Base-by-base conservation (phyloP, 2,329 filamentous ascomycete species). In the Sporothrix curviconia region DNA sequence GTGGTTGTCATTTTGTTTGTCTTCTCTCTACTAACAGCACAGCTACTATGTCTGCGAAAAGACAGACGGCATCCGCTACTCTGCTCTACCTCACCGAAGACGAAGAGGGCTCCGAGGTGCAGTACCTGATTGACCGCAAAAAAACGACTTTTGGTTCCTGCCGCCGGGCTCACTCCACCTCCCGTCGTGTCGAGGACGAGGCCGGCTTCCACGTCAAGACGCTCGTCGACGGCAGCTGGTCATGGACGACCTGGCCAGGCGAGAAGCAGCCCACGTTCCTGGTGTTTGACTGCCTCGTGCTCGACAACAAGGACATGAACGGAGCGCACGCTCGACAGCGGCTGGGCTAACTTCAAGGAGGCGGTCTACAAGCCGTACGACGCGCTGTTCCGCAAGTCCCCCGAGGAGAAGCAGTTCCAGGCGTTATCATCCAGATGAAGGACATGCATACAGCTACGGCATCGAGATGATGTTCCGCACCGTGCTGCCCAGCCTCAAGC, bases 11-110 rank as follows among this genome's bases (percentile, higher is more conserved):
- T 36, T 4, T 15, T 9, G 4, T n/a, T n/a, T n/a, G n/a, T n/a
- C n/a, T n/a, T n/a, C 34, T 43, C 22, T 12, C 22, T 44, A 5
- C 19, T 34, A 17, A 22, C 46, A 3, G 5, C 39, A 7, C 61
- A 87, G 84, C 72, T 99, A 97, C 76, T 99, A 92, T 70, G 88
- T 99, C 63, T 96, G 92, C 77, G 94, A 99, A 74, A 99, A 99
- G 76, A 96, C 92, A 1, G 94, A 99, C 69, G 94, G 94, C 56
- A 90, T 97, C 62, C 85, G 94, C 62, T 96, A 95, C 71, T n/a
- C 82, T 99, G n/a, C 82, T 99, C 63, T 97, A 95, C 76, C 84
- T 94, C 63, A 90, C 89, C 52, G 71, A 76, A 7, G 86, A 87
- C 68, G 79, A 84, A 42, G 69, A 75, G 6, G 76, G 75, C 55